Conservation (phyloP, 495 filamentous ascomycete species). For the Xylaria acuta region DNA sequence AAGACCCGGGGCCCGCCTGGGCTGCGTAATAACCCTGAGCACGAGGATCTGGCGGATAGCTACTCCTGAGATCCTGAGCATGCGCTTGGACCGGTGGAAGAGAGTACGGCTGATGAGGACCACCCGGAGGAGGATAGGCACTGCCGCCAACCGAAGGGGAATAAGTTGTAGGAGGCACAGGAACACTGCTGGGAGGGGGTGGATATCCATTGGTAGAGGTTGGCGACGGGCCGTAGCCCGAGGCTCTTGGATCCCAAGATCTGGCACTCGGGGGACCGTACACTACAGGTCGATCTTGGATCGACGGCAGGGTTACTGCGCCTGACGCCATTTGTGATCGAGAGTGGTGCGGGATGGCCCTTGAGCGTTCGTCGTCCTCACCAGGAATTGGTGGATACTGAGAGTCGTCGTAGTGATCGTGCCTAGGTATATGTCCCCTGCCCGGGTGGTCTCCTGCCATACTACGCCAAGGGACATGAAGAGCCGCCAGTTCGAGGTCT, state of each 20-base stretch:
- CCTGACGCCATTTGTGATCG: constrained; percentile 40
- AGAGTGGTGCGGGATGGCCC: constrained; percentile 40
- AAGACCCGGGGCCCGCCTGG: background rate
- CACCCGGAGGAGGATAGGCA: constrained; percentile 32
- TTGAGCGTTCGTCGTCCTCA: constrained; percentile 52
- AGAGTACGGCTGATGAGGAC: constrained; percentile 32
- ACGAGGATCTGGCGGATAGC: constrained; percentile 33
- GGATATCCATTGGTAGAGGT: constrained; percentile 38
- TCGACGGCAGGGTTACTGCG: constrained; percentile 46
- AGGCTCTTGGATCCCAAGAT: constrained; percentile 14
- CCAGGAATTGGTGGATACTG: constrained; percentile 56
- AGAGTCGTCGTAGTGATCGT: constrained; percentile 44
- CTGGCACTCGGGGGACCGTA: background rate
- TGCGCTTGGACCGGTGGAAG: constrained; percentile 35
- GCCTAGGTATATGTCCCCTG: constrained; percentile 43
- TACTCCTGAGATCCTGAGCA: constrained; percentile 32
- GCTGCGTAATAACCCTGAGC: constrained; percentile 27
- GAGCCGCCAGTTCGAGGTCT: constrained; percentile 37
- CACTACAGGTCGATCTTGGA: constrained; percentile 39
- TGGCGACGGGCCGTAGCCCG: constrained; percentile 34
- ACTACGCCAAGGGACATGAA: constrained; percentile 38
- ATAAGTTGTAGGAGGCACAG: constrained; percentile 27
- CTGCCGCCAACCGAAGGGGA: constrained; percentile 33
- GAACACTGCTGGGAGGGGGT: constrained; percentile 31
- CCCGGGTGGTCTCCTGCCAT: constrained; percentile 53